Evolutionary conservation across 2,329 filamentous ascomycete species (phyloP), one percentile per base, ranked within the genome.

Genomic region (Diaporthe amygdali): DNA sequence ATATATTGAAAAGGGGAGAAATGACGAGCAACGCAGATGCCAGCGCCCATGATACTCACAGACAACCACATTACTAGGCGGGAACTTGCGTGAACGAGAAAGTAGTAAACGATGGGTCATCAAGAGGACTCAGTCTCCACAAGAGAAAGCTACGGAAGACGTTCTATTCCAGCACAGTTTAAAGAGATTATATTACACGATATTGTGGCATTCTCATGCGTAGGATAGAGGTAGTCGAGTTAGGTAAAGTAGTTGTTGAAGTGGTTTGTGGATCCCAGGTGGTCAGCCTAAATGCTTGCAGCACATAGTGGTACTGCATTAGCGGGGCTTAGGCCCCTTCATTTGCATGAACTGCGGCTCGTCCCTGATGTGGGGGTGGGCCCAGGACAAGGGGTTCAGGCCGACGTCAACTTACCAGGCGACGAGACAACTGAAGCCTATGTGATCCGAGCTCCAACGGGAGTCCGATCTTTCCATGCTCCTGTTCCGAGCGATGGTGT

Each of bases 401-500:
- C 52, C 54, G 56, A 72, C 68, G 56, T 69, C 71, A 71, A 67
- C 37, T 27, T 51, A 49, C 49, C 27, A 37, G 41, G 37, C 59
- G 14, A 47, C 49, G 47, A 63, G 22, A 20, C 55, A 32, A 20
- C 25, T 14, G 3, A 15, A 68, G 39, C 41, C n/a, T 9, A 67
- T 46, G 27, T 39, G 14, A 49, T 25, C 27, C 12, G 32, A 25
- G n/a, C 25, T 63, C 32, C 61, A 39, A 30, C n/a, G 66, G 54
- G 34, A 47, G 30, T 34, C 27, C 59, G 9, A 39, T 22, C 37
- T 20, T 15, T 66, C 34, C 34, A 30, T 22, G 27, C 41, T 56
- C 25, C 39, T 46, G 20, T 17, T 39, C 20, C 59, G 54, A 68
- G 69, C 34, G 34, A 69, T 73, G 71, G 70, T 72, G 63, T 73